Conservation (phyloP, 345 rosid genomes). For the Boechera retrofracta region DNA sequence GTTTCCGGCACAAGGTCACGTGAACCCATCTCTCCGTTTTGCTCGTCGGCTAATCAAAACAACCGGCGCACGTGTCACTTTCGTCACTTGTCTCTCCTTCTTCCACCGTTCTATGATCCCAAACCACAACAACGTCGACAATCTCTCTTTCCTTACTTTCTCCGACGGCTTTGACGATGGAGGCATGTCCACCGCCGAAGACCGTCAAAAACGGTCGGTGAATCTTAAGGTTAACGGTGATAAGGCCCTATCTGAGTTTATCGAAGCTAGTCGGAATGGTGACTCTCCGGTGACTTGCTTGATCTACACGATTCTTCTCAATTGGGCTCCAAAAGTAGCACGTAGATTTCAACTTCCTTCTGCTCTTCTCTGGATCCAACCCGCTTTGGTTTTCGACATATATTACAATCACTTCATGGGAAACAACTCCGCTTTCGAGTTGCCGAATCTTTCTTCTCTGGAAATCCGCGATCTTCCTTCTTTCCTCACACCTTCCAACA, state of each 20-base stretch:
- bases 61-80: slow-evolving; percentile 59
- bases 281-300: slow-evolving; percentile 46
- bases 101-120: slow-evolving; percentile 46
- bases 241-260: slow-evolving; percentile 34
- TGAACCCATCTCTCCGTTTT: slow-evolving; percentile 73
- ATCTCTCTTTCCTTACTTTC: slow-evolving; percentile 59
- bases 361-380: slow-evolving; percentile 70
- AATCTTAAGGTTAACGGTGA: slow-evolving; percentile 40
- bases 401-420: slow-evolving; percentile 65
- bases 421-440: slow-evolving; percentile 37
- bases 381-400: slow-evolving; percentile 63
- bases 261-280: slow-evolving; percentile 31
- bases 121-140: slow-evolving; percentile 33
- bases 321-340: slow-evolving; percentile 66
- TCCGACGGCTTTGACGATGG: slow-evolving; percentile 75
- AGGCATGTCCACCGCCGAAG: slow-evolving; percentile 35
- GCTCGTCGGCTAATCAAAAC: slow-evolving; percentile 56
- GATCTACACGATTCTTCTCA: slow-evolving; percentile 52
- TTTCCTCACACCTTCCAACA: slow-evolving; percentile 46
- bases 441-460: slow-evolving; percentile 42
- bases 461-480: slow-evolving; percentile 58
- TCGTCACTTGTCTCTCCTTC: slow-evolving; percentile 49
- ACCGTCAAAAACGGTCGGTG: neutral
- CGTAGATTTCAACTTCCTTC: slow-evolving; percentile 50
- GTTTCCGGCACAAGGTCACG: slow-evolving; percentile 69